These are phyloP conservation scores for Blastobotrys proliferans DNA, from an alignment of 1,139 yeast species.

Conservation along the genomic window DNA sequence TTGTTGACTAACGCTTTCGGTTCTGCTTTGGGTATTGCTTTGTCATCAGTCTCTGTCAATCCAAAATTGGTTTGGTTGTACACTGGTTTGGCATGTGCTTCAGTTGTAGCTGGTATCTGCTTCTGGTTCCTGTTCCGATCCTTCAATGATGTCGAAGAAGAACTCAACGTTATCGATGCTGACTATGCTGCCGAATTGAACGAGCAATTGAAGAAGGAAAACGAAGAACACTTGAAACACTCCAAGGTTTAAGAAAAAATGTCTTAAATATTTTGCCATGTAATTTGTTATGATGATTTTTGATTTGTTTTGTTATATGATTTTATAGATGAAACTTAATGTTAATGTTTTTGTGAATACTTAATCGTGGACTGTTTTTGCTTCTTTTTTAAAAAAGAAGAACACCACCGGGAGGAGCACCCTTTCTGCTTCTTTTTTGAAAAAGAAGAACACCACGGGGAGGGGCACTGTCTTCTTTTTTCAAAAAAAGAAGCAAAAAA, in stretches of 20 bases:
- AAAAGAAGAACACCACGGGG: too few species aligned
- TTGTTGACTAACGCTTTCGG: constrained; percentile 63
- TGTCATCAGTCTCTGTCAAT: constrained; percentile 60
- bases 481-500: too few species aligned
- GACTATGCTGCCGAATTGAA: constrained; percentile 31
- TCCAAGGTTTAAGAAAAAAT: not conserved
- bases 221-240: constrained; percentile 3
- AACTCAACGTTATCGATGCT: constrained; percentile 53
- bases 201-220: constrained; percentile 23
- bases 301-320: too few species aligned
- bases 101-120: constrained; percentile 54
- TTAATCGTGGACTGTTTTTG: too few species aligned
- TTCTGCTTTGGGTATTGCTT: constrained; percentile 68
- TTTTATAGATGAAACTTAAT: too few species aligned
- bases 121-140: constrained; percentile 62
- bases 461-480: too few species aligned
- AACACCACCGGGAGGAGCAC: too few species aligned
- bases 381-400: too few species aligned
- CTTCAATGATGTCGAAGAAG: constrained; percentile 58
- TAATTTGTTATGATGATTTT: not conserved
- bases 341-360: too few species aligned
- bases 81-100: constrained; percentile 56
- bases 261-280: not conserved
- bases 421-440: too few species aligned
- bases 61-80: constrained; percentile 69